Percentiles rank a stretch among this genome's conserved stretches.
These are phyloP conservation scores for Hanseniaspora hatyaiensis DNA, from an alignment of 805 yeast genomes.

Conservation along the genomic window DNA sequence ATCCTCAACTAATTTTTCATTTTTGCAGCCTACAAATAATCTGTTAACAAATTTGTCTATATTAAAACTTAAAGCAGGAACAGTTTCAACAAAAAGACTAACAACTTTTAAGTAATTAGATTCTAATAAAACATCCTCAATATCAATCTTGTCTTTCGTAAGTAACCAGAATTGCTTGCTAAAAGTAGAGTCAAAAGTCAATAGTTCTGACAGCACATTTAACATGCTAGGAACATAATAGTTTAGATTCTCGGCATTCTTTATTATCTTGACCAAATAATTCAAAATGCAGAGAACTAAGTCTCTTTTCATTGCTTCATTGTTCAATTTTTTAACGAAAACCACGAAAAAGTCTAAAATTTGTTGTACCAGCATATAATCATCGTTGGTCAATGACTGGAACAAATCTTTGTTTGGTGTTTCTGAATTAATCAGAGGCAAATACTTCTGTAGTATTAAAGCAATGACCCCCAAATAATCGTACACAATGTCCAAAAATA, in stretches of 20 bases:
- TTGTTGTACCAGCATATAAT: constrained; percentile 37
- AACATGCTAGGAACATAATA: constrained; percentile 12
- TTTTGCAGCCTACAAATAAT: not conserved
- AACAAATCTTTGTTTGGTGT: constrained; percentile 15
- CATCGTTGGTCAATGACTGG: constrained; percentile 22
- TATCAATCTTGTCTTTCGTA: constrained; percentile 26
- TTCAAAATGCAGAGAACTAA: constrained; percentile 58
- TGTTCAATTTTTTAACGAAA: constrained; percentile 50
- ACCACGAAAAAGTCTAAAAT: constrained; percentile 33
- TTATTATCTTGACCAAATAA: constrained; percentile 47
- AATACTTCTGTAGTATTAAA: constrained; percentile 45
- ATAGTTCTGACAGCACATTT: not conserved
- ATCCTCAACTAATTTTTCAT: not conserved
- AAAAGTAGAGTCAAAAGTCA: constrained; percentile 37
- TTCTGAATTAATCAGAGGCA: constrained; percentile 47
- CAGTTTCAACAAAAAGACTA: not conserved
- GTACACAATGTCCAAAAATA: constrained; percentile 65
- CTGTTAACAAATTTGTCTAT: constrained; percentile 7
- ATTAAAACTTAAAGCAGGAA: constrained; percentile 3
- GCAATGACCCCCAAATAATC: constrained; percentile 64
- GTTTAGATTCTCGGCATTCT: constrained; percentile 28
- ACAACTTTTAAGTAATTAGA: constrained; percentile 5
- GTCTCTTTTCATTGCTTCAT: constrained; percentile 58
- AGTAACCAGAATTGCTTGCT: constrained; percentile 42
- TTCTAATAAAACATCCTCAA: constrained; percentile 19